A percentile compares a stretch with the other conserved stretches of the same genome.
Conservation (phyloP, 73 alveolate species). For the Paramecium sonneborni region DNA sequence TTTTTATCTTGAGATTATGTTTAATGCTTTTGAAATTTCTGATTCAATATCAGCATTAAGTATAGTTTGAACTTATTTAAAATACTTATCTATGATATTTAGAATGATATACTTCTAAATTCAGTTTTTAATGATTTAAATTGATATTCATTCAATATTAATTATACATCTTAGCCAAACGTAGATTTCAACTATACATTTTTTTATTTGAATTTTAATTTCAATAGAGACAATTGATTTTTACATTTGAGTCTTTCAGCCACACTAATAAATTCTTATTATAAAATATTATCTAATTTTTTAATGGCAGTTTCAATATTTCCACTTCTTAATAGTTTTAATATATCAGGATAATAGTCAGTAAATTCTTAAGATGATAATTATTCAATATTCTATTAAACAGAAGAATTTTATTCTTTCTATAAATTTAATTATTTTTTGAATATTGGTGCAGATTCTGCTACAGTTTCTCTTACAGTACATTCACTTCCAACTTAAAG, state of each 20-base stretch:
- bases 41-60: neutral
- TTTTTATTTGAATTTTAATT: neutral
- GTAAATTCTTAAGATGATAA: neutral
- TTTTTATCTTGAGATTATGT: neutral
- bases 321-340: neutral
- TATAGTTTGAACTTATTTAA: neutral
- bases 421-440: neutral
- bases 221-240: neutral
- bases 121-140: neutral
- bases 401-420: neutral
- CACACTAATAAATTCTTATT: neutral
- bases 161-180: neutral
- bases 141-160: neutral
- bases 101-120: neutral
- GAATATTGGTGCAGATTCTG: slow-evolving; percentile 29
- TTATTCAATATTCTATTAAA: neutral
- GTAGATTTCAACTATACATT: neutral
- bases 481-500: neutral
- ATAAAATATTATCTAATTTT: neutral
- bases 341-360: slow-evolving; percentile 5
- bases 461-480: neutral
- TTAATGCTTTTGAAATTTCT: neutral
- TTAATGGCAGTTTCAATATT: neutral
- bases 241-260: slow-evolving; percentile 12
- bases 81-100: neutral